Evolutionary conservation across 352 stramenopile species (phyloP), one percentile per base, ranked within the genome.

Genomic region (Aphanomyces astaci): DNA sequence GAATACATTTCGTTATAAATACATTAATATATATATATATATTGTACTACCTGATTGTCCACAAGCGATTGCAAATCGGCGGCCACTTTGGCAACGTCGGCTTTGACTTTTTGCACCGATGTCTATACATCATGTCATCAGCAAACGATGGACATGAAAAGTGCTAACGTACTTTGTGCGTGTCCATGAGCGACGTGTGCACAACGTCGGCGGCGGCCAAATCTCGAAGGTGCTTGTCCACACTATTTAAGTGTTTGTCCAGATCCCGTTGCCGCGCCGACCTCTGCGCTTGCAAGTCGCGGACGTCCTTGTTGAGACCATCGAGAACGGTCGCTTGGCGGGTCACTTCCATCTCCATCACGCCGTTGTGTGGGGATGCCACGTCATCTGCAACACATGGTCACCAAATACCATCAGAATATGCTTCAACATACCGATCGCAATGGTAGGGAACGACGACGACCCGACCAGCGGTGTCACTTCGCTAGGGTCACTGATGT

Each of bases 1-100:
- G n/a, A n/a, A n/a, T n/a, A n/a, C n/a, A n/a, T n/a, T n/a, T n/a
- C n/a, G n/a, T n/a, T n/a, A n/a, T n/a, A n/a, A n/a, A n/a, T n/a
- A n/a, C n/a, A n/a, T n/a, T 45, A n/a, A n/a, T n/a, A n/a, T n/a
- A n/a, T n/a, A n/a, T n/a, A n/a, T n/a, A n/a, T n/a, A n/a, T n/a
- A n/a, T n/a, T n/a, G n/a, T n/a, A n/a, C n/a, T 60, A 68, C 62
- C 27, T 68, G 62, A 30, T 68, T 60, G 11, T 68, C 62, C 22
- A 49, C 17, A 28, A 68, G 49, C 24, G 31, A 43, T n/a, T 48
- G 46, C 4, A 68, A 33, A 27, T 68, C 62, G 17, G 22, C 22
- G 7, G 48, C 33, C 10, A 68, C 10, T 45, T 68, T 68, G 51
- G n/a, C 39, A 13, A 68, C 24, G 11, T 68, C 62, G 10, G 30